Evolutionary conservation across 371 early-diverging fungal species (phyloP).

Genomic region (Haplosporangium sp.): DNA sequence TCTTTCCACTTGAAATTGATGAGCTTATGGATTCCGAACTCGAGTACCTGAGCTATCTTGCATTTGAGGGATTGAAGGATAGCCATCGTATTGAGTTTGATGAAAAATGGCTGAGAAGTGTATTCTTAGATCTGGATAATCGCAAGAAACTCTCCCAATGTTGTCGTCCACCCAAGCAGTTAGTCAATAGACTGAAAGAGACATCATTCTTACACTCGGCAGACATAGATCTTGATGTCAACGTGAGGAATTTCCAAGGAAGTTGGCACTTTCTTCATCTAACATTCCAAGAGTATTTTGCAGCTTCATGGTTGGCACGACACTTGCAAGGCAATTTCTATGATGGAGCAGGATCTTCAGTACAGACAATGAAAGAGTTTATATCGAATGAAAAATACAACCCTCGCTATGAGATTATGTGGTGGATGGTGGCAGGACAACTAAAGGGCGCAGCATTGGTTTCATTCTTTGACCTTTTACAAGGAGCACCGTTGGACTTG

Average conservation of each 20-base stretch:
- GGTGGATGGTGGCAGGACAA: background rate
- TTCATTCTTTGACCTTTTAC: background rate
- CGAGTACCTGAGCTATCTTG: background rate
- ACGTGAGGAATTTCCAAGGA: background rate
- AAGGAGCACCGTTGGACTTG: background rate
- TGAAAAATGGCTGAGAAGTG: background rate
- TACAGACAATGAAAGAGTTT: background rate
- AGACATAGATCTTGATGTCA: background rate
- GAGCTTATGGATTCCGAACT: background rate
- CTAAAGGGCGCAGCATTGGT: background rate
- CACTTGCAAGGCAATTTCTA: background rate
- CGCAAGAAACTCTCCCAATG: no score
- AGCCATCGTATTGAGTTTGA: background rate
- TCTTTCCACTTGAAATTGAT: background rate
- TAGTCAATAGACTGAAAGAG: background rate
- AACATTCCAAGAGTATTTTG: slow-evolving; percentile 4
- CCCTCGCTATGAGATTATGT: background rate
- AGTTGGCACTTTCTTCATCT: background rate
- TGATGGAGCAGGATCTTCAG: background rate
- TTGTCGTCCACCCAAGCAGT: background rate
- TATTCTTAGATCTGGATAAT: no score
- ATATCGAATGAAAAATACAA: background rate
- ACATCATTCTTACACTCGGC: background rate
- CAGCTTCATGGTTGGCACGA: background rate
- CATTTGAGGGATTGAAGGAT: background rate